Evolutionary conservation across 495 filamentous ascomycete species (phyloP), one percentile per base, ranked within the genome.

Genomic region (Daldinia loculata): DNA sequence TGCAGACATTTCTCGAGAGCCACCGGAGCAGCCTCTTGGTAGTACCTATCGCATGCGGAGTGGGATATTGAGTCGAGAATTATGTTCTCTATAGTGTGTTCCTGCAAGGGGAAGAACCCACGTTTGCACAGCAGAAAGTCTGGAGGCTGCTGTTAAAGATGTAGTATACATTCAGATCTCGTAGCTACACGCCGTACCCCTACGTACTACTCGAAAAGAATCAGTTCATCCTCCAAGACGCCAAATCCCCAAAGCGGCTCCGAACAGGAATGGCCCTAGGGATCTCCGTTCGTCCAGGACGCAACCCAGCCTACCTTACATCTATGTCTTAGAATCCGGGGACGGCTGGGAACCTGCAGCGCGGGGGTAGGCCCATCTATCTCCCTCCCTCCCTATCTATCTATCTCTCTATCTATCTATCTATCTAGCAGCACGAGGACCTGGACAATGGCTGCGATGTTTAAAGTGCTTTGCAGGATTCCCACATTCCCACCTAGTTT

Each of bases 251-350:
- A 32, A 56, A 56, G 50, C 34, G 59, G 56, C 67, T 64, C 71
- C 66, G 59, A 63, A 24, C 17, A 53, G 53, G 55, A 48, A 48
- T 48, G 30, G 22, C 38, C 66, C 50, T 38, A 27, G 26, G 50
- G 38, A 38, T 70, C 59, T 74, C 71, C 71, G 51, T 70, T 74
- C 67, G 67, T 70, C 71, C 71, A 70, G 67, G 57, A 67, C 52
- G 58, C 34, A 32, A 69, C 48, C 22, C 53, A 48, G 55, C 41
- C 27, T 60, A 65, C 51, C 8, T 22, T 48, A 59, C 36, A 52
- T 56, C 59, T 62, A 63, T 70, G 71, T 74, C 71, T 70, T 70
- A 63, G 71, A 74, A 70, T 66, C 63, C 71, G 66, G 71, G 71
- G 67, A 59, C 63, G 53, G 38, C 59, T 70, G 67, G 67, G 17